Conservation (phyloP, 306 rosid genomes). For the Quercus aquifolioides region DNA sequence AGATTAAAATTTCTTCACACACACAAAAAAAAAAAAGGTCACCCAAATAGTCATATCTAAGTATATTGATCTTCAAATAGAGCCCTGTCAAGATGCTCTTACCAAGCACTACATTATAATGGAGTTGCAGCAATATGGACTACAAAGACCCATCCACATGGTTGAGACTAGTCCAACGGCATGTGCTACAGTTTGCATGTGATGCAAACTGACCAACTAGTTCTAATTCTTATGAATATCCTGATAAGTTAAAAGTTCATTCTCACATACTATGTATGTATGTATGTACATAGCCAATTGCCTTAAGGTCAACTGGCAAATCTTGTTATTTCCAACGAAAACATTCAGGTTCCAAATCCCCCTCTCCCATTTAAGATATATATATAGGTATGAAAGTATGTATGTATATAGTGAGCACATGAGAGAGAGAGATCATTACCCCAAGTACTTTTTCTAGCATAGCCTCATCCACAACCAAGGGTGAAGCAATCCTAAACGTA, state of each 20-base stretch:
- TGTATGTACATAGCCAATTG: no score
- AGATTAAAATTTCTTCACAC: no score
- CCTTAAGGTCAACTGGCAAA: no score
- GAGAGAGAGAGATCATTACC: conserved; percentile 46
- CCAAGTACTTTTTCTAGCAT: conserved; percentile 96
- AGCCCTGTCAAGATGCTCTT: not conserved
- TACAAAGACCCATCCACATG: not conserved
- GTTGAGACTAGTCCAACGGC: not conserved
- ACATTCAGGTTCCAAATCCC: no score
- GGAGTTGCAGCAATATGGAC: not conserved
- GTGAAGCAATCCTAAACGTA: conserved; percentile 64
- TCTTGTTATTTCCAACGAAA: no score
- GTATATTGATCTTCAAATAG: not conserved
- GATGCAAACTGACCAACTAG: not conserved
- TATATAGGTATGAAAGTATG: no score
- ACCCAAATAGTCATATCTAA: not conserved
- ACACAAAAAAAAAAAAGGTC: not conserved
- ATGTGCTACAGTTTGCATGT: not conserved
- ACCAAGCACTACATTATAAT: not conserved
- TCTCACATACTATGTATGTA: no score
- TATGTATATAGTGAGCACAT: no score
- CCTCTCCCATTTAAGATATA: no score
- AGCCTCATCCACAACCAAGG: conserved; percentile 78
- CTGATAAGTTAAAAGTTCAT: no score
- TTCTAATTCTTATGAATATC: conserved; percentile 5